Evolutionary conservation across 2,329 filamentous ascomycete genomes (phyloP).

Genomic region (Apiospora rasikravindrae): DNA sequence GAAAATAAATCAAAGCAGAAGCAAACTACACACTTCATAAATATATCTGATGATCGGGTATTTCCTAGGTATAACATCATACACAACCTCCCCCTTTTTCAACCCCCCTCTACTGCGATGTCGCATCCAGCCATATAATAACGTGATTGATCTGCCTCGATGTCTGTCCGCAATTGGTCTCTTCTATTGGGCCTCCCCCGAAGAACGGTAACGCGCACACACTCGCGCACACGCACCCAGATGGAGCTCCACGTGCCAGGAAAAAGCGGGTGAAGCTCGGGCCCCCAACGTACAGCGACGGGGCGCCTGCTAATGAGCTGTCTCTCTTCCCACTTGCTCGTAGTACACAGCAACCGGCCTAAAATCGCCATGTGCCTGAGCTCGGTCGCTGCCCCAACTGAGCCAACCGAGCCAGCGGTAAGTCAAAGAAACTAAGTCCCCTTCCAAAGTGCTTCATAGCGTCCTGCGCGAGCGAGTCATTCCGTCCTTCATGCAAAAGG

Average conservation of each 20-base stretch:
- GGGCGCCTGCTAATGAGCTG: not conserved
- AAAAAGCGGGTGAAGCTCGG: conserved; percentile 1
- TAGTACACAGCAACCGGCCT: not conserved
- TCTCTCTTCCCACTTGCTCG: not conserved
- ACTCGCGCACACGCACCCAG: not conserved
- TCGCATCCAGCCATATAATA: too few relatives aligned
- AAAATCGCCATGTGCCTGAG: not conserved
- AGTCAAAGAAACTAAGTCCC: too few relatives aligned
- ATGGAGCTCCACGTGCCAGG: not conserved
- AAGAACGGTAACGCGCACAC: not conserved
- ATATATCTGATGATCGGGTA: too few relatives aligned
- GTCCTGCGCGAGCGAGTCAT: not conserved
- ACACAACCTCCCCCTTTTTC: too few relatives aligned
- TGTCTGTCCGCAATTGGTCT: too few relatives aligned
- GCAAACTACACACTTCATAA: too few relatives aligned
- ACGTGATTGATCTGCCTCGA: too few relatives aligned
- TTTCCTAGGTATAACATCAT: too few relatives aligned
- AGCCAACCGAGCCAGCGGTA: not conserved
- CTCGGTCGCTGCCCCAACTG: not conserved
- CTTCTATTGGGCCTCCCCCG: too few relatives aligned
- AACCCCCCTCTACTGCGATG: too few relatives aligned
- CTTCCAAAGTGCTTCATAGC: not conserved
- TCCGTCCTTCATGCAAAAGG: not conserved
- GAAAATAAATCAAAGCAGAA: too few relatives aligned
- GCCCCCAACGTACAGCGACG: not conserved